Base-by-base conservation (phyloP, 192 early-diverging fungal species). In the Backusella australiensis region DNA sequence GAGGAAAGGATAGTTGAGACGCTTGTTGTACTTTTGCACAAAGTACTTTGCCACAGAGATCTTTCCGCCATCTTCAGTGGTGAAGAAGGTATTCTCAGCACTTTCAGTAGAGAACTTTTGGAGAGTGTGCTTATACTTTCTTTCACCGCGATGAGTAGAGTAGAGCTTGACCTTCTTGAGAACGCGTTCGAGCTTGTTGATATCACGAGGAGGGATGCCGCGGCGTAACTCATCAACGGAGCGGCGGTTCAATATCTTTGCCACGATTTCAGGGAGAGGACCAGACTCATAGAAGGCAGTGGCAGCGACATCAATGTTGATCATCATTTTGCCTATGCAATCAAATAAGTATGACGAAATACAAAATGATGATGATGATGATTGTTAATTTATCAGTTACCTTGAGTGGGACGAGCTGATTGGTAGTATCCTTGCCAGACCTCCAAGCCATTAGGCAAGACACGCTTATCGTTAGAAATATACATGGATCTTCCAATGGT, bases 371-470 rank as follows among this genome's bases (percentile, higher is more conserved):
- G 29, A 29, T 29, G 1, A 29, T 32, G 29, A 32, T 39, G 38
- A 11, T 12, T 29, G 29, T 39, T 39, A 39, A 0, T 11, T 12
- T 3, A 39, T 39, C 38, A 39, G 9, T 82, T 84, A 80, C 93
- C 92, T 9, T 75, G 36, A n/a, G 92, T 86, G 4, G 96, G 95
- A 2, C 93, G 87, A 38, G 96, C 88, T 42, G 92, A 94, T 71
- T 96, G 95, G 77, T 95, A 96, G 79, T 94, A 95, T 7, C 97
- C 97, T 77, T 91, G 91, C 96, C 96, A 96, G 3, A 96, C 89
- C 84, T 96, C 94, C n/a, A 91, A 86, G 7, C 96, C 95, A 69
- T 95, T 92, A 2, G 78, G 83, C 0, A 89, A 86, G 42, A 70
- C 56, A 44, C 49, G 65, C 8, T 82, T 79, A 73, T 85, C 86